Evolutionary conservation across 768 basidiomycete genomes (phyloP).

Genomic region (Rhodotorula toruloides): DNA sequence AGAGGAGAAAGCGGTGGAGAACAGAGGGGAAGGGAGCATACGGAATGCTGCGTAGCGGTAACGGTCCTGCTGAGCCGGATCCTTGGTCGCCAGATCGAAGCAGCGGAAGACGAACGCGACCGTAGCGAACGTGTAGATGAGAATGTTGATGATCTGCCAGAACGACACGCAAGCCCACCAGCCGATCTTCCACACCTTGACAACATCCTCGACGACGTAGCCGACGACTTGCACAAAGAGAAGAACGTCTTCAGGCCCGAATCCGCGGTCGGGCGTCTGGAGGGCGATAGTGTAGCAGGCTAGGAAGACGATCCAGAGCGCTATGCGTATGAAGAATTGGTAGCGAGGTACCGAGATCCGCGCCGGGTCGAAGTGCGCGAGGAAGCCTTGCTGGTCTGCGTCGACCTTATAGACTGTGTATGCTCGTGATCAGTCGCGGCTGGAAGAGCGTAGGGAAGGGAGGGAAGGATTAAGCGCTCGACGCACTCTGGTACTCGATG

Average conservation of each 20-base stretch:
- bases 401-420: slow-evolving; percentile 34
- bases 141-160: slow-evolving; percentile 39
- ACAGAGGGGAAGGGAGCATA: background rate
- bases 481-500: slow-evolving; percentile 32
- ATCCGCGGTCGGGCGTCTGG: slow-evolving; percentile 42
- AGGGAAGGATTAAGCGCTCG: background rate
- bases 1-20: background rate
- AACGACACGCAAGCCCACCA: slow-evolving; percentile 24
- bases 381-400: slow-evolving; percentile 17
- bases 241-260: slow-evolving; percentile 35
- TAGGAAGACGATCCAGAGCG: slow-evolving; percentile 42
- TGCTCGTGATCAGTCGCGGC: background rate
- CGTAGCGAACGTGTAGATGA: slow-evolving; percentile 33
- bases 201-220: slow-evolving; percentile 40
- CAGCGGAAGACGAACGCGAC: slow-evolving; percentile 40
- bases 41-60: slow-evolving; percentile 39
- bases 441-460: background rate
- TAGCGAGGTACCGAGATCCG: slow-evolving; percentile 42
- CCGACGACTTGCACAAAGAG: slow-evolving; percentile 40
- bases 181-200: slow-evolving; percentile 33
- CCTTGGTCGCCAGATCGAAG: slow-evolving; percentile 25
- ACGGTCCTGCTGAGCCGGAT: slow-evolving; percentile 10
- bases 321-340: slow-evolving; percentile 42
- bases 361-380: slow-evolving; percentile 21
- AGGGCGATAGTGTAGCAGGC: slow-evolving; percentile 41